Evolutionary conservation across 2,329 filamentous ascomycete genomes (phyloP), one percentile per base, ranked within the genome.

Genomic region (Lojkania enalia): DNA sequence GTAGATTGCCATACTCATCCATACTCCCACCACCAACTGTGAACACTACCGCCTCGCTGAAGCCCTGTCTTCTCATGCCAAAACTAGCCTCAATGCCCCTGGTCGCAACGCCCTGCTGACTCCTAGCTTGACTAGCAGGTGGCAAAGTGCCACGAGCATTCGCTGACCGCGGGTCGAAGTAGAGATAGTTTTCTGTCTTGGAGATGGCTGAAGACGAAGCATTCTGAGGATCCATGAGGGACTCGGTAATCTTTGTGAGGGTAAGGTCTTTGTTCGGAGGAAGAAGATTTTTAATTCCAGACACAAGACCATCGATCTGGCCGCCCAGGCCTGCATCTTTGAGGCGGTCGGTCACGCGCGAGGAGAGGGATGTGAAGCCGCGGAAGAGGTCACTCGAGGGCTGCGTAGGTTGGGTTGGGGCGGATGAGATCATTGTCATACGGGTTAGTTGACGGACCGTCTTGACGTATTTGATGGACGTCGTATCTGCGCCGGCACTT

Each of bases 211-310:
- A 92, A 4, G 89, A 92, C 3, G 89, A 90, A 2, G 94, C 92
- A 9, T 90, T 84, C 35, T 89, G 81, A 0, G 94, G 94, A 63
- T 99, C 94, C 92, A 99, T 99, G 61, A 99, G 86, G 1, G 90
- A 95, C 70, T 99, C 94, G 30, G 94, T 92, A 64, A 99, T 96
- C 73, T 97, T 97, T 44, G 95, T 99, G 41, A 99, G 82, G 0
- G 94, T 97, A 7, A 97, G 81, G 65, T 99, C 95, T 60, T 91
- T 90, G 73, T 99, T 95, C 12, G 84, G 89, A 0, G 95, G 94
- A n/a, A 99, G 76, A 72, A 99, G 95, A 72, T 96, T 97, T 74
- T 97, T 99, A 64, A 99, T 92, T 32, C 92, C 92, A 4, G 90
- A 92, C 51, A 97, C 91, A 32, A 99, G 82, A 20, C 87, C 92